Evolutionary conservation across 208 protist species (phyloP), one percentile per base, ranked within the genome.

Genomic region (Crithidia mellificae): DNA sequence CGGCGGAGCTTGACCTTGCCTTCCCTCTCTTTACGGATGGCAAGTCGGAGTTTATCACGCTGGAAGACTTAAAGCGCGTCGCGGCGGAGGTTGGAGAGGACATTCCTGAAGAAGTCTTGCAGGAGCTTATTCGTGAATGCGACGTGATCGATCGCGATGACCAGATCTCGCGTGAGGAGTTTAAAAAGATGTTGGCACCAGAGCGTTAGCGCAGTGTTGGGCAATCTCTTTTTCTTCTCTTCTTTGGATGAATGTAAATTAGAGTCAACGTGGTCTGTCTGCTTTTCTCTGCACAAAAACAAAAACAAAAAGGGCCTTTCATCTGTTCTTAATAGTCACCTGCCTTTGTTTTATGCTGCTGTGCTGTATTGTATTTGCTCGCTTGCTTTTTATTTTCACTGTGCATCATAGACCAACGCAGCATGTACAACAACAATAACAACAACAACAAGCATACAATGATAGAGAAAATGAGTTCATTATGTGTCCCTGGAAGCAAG

Each of bases 61-160:
- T 99, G 36, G 94, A 98, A 12, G 98, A 99, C 77, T 78, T 99
- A 22, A 97, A 96, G 57, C 66, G 90, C 0, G 95, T 98, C 11
- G 94, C 96, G 22, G 78, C 72, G 2, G 96, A 98, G 66, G 77
- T 99, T 4, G 96, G 96, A 7, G 98, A 99, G 76, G 88, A 97
- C 52, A 87, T 99, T 25, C 84, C 96, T 9, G 98, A 99, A 24
- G 96, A 98, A 22, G 93, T 99, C 32, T 74, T 99, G 44, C 70
- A 91, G 63, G 95, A 95, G 56, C 98, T 99, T 90, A 95, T 99
- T 51, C 84, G 94, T 30, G 93, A 95, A 65, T 96, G 95, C 9
- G 97, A 99, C 72, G 74, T 91, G 14, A 58, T 97, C 15, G 97
- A 99, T 66, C 89, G 87, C 34, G 97, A 99, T 83, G 87, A 96